Evolutionary conservation across 2,329 filamentous ascomycete species (phyloP).

Genomic region (Apiospora sp.): DNA sequence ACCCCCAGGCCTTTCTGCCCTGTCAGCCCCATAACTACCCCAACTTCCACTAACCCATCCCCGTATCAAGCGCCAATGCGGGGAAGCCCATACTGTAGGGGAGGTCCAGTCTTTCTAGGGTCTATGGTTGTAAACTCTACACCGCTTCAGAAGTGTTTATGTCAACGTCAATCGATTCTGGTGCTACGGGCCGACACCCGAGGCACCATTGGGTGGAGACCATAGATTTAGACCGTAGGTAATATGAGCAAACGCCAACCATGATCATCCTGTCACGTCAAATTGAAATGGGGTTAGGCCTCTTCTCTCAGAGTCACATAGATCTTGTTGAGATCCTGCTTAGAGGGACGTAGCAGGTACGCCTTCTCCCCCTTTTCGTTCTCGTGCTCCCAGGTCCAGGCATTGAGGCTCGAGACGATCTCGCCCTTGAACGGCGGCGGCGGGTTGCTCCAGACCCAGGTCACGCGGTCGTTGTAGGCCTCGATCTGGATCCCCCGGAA

Average conservation of each 20-base stretch:
- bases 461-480: constrained; percentile 34
- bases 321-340: constrained; percentile 29
- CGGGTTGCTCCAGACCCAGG: constrained; percentile 38
- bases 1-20: neutral
- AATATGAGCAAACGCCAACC: neutral
- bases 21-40: constrained; percentile 10
- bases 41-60: constrained; percentile 18
- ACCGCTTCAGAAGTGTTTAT: neutral
- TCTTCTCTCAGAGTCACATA: constrained; percentile 29
- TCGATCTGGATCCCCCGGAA: constrained; percentile 40
- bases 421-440: constrained; percentile 36
- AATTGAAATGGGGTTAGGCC: neutral
- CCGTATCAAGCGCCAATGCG: constrained; percentile 5
- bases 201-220: neutral
- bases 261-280: neutral
- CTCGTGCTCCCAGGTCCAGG: constrained; percentile 27
- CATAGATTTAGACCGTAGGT: neutral
- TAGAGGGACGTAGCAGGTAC: constrained; percentile 28
- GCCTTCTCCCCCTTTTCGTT: constrained; percentile 28
- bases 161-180: neutral
- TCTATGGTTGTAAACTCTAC: neutral
- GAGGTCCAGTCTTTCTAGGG: too few species aligned
- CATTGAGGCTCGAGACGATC: constrained; percentile 29
- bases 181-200: neutral
- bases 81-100: neutral